Base-by-base conservation (phyloP, 345 rosid species). In the Hibiscus mutabilis region DNA sequence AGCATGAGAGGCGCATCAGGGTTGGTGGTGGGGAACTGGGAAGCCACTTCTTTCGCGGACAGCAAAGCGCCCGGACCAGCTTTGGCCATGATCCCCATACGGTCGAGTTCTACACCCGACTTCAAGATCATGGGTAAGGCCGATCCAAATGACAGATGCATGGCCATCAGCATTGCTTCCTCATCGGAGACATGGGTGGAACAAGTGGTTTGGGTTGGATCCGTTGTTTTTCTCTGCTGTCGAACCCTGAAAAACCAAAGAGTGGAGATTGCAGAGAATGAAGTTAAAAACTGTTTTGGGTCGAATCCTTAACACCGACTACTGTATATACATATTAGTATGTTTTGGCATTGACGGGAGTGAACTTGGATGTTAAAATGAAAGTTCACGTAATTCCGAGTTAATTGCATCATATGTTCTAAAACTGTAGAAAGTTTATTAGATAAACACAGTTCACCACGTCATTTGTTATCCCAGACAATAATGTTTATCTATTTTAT, bases 41-140 rank as follows among this genome's bases (percentile, higher is more conserved):
- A 78, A 66, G 96, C 91, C 56, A 93, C 77, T 31, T 89, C 93
- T 1, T 76, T 27, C 0, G 98, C 86, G 42, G 97, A 89, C 46
- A 89, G 47, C 69, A 77, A 78, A 2, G 83, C 84, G 18, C 83
- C 84, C 4, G 86, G 68, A 1, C 87, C 80, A 0, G 89, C 80
- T 78, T 83, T 88, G 13, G 88, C 85, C 77, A 93, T 87, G 81
- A 93, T 88, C 81, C 89, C 93, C 13, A 93, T 90, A 18, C 91
- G 79, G 76, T 89, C 97, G 0, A 93, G 96, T 65, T 93, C 98
- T 5, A 93, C 57, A 67, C 96, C 95, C 0, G 98, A n/a, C 79
- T 88, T 91, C 35, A 93, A 89, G 61, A 83, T 86, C 97, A 91
- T 93, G 0, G 98, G 96, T 9, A 91, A 86, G 46, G 86, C 91